Evolutionary conservation across 495 filamentous ascomycete genomes (phyloP).

Genomic region (Penicillium parvum): DNA sequence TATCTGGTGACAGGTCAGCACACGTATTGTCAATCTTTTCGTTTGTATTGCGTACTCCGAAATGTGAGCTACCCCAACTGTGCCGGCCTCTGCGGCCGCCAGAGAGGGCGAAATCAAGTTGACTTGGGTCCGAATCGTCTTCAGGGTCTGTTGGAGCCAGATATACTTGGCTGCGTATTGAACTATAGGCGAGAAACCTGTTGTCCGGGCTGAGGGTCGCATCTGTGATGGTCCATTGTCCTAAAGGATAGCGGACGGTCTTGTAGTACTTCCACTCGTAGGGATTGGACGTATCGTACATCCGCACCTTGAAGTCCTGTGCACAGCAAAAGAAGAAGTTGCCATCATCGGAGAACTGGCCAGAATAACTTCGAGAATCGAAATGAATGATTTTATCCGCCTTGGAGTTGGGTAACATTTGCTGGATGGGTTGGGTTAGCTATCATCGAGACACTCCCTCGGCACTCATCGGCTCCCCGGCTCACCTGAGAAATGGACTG

Average conservation of each 20-base stretch:
- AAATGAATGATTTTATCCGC: conserved; percentile 89
- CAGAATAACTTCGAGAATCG: conserved; percentile 80
- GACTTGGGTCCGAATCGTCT: conserved; percentile 68
- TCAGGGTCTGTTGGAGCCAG: conserved; percentile 83
- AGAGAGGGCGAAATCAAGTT: conserved; percentile 65
- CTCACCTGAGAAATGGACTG: conserved; percentile 63
- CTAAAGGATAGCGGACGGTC: conserved; percentile 77
- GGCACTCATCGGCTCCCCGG: background rate
- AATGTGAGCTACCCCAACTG: conserved; percentile 42
- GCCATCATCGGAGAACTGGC: conserved; percentile 93
- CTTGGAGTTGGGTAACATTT: conserved; percentile 61
- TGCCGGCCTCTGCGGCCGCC: conserved; percentile 32
- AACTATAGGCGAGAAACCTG: conserved; percentile 81
- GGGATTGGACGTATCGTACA: conserved; percentile 97
- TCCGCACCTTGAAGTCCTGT: conserved; percentile 88
- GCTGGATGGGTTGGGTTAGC: conserved; percentile 17
- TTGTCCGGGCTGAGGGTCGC: conserved; percentile 91
- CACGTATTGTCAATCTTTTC: conserved; percentile 1
- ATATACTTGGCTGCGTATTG: conserved; percentile 75
- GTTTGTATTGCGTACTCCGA: conserved; percentile 40
- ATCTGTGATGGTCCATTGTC: conserved; percentile 95
- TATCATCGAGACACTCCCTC: conserved; percentile 22
- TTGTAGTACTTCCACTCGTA: conserved; percentile 97
- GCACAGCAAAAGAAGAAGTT: conserved; percentile 97
- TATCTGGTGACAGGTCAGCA: conserved; percentile 46